A percentile compares a stretch with the other conserved stretches of the same genome.
Conservation (phyloP, 805 yeast species). For the Sugiyamaella lignohabitans region DNA sequence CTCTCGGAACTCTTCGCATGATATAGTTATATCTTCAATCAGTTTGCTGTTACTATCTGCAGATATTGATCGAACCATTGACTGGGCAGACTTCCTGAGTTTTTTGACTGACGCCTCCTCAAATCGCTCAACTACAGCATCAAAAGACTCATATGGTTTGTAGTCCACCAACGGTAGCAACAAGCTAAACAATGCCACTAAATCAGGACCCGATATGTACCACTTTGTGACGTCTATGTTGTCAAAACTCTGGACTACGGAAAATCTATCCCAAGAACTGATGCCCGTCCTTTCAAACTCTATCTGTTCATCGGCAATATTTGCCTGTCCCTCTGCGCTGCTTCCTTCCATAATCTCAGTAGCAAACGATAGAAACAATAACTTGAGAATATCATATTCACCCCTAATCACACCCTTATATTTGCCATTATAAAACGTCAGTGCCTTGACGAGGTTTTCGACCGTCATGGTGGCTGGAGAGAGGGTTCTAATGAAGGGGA, state of each 20-base stretch:
- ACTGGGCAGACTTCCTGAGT: constrained; percentile 14
- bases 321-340: constrained; percentile 10
- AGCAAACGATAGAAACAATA: constrained; percentile 45
- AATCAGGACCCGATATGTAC: constrained; percentile 35
- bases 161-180: constrained; percentile 40
- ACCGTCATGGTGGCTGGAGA: constrained; percentile 31
- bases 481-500: constrained; percentile 42
- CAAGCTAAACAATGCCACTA: constrained; percentile 45
- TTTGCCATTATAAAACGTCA: constrained; percentile 41
- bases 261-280: constrained; percentile 30
- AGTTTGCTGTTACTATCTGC: constrained; percentile 12
- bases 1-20: constrained; percentile 18
- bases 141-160: constrained; percentile 33
- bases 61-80: constrained; percentile 19
- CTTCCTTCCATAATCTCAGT: constrained; percentile 12
- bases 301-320: constrained; percentile 12
- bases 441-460: constrained; percentile 40
- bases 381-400: constrained; percentile 37
- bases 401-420: constrained; percentile 33
- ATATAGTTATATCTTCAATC: constrained; percentile 15
- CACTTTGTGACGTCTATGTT: constrained; percentile 36
- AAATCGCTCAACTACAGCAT: constrained; percentile 21
- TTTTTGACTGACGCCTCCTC: constrained; percentile 21
- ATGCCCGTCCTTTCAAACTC: constrained; percentile 23
- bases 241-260: constrained; percentile 40